phyloP scores from a whole-genome alignment of 164 flowering plant genomes.

The Annona cherimola region DNA sequence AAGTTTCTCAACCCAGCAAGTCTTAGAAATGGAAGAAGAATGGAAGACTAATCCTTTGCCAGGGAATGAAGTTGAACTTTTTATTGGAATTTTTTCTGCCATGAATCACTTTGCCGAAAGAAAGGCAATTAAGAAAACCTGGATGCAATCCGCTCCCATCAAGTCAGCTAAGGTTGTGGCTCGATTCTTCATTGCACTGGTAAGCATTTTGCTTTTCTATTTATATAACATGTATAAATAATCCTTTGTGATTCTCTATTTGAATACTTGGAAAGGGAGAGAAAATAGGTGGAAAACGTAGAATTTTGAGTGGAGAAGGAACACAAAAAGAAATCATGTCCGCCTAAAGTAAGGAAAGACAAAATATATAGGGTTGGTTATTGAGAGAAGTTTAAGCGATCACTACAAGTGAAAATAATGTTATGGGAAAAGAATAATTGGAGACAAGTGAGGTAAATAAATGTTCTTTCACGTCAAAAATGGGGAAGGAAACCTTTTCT shows the following conservation, averaged over 20 bases:
- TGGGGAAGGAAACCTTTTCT: too few species aligned
- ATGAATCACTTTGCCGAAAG: slow-evolving; percentile 94
- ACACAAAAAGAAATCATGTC: too few species aligned
- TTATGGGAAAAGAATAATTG: too few species aligned
- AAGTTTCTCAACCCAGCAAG: slow-evolving; percentile 78
- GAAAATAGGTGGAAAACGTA: too few species aligned
- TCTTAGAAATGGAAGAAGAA: slow-evolving; percentile 60
- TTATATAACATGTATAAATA: background rate
- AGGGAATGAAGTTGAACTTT: slow-evolving; percentile 42
- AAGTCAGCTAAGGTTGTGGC: slow-evolving; percentile 53
- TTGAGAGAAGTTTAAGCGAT: too few species aligned
- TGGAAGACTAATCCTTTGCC: slow-evolving; percentile 79
- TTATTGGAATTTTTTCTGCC: slow-evolving; percentile 88
- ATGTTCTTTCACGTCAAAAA: too few species aligned
- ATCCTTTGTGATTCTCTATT: background rate
- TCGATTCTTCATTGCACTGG: slow-evolving; percentile 79
- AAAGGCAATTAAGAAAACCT: slow-evolving; percentile 73
- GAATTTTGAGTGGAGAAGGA: too few species aligned
- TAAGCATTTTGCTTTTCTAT: slow-evolving; percentile 17
- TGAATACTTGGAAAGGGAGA: too few species aligned
- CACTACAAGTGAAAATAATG: too few species aligned
- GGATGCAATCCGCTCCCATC: slow-evolving; percentile 64
- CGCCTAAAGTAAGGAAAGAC: too few species aligned
- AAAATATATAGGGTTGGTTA: too few species aligned
- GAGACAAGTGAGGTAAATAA: too few species aligned